Evolutionary conservation across 2,329 filamentous ascomycete species (phyloP).

Genomic region (Rhynchosporium agropyri): DNA sequence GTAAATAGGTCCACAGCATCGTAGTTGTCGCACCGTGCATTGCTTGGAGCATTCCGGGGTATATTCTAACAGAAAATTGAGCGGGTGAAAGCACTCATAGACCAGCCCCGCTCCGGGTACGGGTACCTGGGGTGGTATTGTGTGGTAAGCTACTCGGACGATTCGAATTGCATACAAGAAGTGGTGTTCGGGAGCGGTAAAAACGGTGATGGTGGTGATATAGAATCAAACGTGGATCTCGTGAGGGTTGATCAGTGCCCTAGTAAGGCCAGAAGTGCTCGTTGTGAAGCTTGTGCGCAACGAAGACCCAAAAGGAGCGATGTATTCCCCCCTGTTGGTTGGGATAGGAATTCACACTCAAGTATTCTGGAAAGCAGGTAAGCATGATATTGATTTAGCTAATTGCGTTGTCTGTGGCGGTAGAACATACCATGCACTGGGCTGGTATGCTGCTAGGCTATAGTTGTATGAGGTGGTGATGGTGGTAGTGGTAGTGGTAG

Average conservation of each 20-base stretch:
- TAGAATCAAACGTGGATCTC: conserved; percentile 1
- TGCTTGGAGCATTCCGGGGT: conserved; percentile 9
- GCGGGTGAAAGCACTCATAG: conserved; percentile 4
- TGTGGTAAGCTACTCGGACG: background rate
- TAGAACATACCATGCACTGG: background rate
- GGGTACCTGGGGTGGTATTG: conserved; percentile 15
- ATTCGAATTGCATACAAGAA: background rate
- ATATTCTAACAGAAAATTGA: background rate
- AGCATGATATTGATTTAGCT: background rate
- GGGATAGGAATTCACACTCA: too few species aligned
- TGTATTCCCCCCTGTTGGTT: too few species aligned
- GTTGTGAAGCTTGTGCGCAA: background rate
- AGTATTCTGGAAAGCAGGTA: conserved; percentile 10
- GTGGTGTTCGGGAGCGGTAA: background rate
- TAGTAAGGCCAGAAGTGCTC: background rate
- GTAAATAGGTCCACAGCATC: background rate
- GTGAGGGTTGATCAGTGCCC: conserved; percentile 8
- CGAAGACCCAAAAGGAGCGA: background rate
- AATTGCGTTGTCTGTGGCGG: background rate
- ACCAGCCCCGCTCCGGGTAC: background rate
- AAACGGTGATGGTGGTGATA: background rate
- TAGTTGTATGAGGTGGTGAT: too few species aligned
- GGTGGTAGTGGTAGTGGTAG: too few species aligned
- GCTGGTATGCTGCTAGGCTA: too few species aligned
- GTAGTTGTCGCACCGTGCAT: background rate